Evolutionary conservation across 164 flowering plant species (phyloP).

Genomic region (Nelumbo lutea): DNA sequence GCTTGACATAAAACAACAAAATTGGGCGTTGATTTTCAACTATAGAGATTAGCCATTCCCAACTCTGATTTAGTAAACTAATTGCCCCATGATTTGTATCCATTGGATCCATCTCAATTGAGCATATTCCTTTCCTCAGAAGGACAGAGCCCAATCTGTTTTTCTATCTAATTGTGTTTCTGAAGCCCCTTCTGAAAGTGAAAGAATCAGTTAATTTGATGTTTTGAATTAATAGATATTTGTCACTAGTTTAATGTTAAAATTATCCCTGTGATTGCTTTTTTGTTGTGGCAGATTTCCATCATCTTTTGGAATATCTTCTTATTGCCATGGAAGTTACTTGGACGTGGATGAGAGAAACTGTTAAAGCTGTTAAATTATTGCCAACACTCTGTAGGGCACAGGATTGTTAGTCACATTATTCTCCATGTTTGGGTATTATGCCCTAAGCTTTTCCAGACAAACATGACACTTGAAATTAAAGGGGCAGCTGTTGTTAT

Average conservation of each 20-base stretch:
- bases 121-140: too few relatives aligned
- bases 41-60: too few relatives aligned
- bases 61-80: too few relatives aligned
- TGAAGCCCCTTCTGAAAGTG: too few relatives aligned
- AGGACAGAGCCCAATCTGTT: too few relatives aligned
- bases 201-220: too few relatives aligned
- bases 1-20: too few relatives aligned
- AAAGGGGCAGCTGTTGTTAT: neutral
- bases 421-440: neutral
- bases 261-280: neutral
- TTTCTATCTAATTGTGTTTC: too few relatives aligned
- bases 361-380: neutral
- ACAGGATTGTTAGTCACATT: neutral
- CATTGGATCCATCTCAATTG: too few relatives aligned
- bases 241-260: neutral
- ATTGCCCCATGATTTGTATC: too few relatives aligned
- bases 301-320: constrained; percentile 4
- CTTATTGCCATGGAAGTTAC: constrained; percentile 7
- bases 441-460: neutral
- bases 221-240: neutral
- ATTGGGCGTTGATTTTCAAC: too few relatives aligned
- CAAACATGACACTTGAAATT: neutral
- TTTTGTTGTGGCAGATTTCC: neutral
- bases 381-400: neutral
- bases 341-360: neutral